Evolutionary conservation across 768 basidiomycete genomes (phyloP).

Genomic region (Hygrophorus russula): DNA sequence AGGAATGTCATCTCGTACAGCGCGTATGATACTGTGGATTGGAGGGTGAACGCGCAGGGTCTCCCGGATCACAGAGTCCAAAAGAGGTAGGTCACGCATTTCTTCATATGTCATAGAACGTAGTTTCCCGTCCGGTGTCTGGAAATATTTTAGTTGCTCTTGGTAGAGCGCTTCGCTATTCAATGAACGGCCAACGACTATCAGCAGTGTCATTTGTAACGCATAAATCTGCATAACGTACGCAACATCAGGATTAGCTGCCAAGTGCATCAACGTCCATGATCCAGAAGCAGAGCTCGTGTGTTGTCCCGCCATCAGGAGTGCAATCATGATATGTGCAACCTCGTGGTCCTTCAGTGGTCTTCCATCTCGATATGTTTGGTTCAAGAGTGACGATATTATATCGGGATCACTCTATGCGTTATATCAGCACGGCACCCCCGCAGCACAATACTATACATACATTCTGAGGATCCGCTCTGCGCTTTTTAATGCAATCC

Average conservation of each 20-base stretch:
- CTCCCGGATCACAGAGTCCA: slow-evolving; percentile 88
- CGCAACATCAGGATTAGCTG: slow-evolving; percentile 63
- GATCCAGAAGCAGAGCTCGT: slow-evolving; percentile 89
- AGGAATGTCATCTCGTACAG: slow-evolving; percentile 75
- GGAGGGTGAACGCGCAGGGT: slow-evolving; percentile 91
- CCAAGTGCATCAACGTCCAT: slow-evolving; percentile 86
- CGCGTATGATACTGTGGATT: slow-evolving; percentile 91
- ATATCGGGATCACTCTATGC: slow-evolving; percentile 70
- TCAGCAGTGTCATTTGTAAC: not conserved
- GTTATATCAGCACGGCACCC: not conserved
- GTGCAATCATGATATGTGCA: slow-evolving; percentile 96
- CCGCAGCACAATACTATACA: slow-evolving; percentile 6
- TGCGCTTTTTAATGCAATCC: slow-evolving; percentile 70
- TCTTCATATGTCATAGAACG: slow-evolving; percentile 80
- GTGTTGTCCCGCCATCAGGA: slow-evolving; percentile 99
- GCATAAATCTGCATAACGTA: slow-evolving; percentile 22
- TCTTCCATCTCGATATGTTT: slow-evolving; percentile 75
- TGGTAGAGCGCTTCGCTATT: slow-evolving; percentile 70
- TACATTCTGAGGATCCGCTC: slow-evolving; percentile 34
- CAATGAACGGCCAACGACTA: not conserved
- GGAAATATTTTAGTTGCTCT: slow-evolving; percentile 81
- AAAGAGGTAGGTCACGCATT: slow-evolving; percentile 67
- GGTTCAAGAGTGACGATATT: slow-evolving; percentile 78
- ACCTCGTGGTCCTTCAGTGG: slow-evolving; percentile 80
- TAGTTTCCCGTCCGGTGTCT: slow-evolving; percentile 69